Evolutionary conservation across 164 flowering plant genomes (phyloP), one percentile per base, ranked within the genome.

Genomic region (Tetrastigma voinierianum): DNA sequence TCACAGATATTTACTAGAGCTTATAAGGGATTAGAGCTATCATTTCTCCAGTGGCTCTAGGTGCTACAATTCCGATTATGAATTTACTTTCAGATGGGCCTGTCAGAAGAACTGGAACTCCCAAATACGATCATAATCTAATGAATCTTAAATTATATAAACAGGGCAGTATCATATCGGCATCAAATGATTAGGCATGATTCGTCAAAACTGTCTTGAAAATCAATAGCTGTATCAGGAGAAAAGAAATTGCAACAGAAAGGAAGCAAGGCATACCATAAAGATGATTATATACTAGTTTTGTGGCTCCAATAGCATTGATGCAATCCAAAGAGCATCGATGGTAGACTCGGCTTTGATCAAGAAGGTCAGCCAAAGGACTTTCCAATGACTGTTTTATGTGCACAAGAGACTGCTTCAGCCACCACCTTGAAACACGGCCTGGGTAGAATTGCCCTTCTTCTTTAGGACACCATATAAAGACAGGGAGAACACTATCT

Each of bases 351-450:
- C 77, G 15, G 97, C 80, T 76, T 81, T 90, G 57, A 87, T 80
- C 48, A 87, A 74, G 74, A 59, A 94, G 89, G 44, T 79, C 74
- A 70, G 85, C 85, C 12, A 97, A 97, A 66, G 91, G 91, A 18
- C 93, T 81, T 62, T 72, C 84, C 81, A 94, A 70, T 44, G 97
- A 84, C 53, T 90, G 86, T 25, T 80, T 77, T 83, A 93, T 81
- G 65, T 90, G 90, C 2, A 64, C 61, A 32, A 93, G 89, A 51
- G 98, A 91, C 66, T 91, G 89, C 84, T 91, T 89, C 59, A 93
- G 80, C 98, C 98, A 93, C 98, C 98, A 93, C 74, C 98, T 75
- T 10, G 98, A 93, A 67, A 82, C 97, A 46, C 98, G 84, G 53
- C 97, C 98, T 0, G 97, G 97, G 51, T 83, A 84, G 78, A 84